Conservation (phyloP, 2,329 filamentous ascomycete species). For the Hymenoscyphus fraxineus region DNA sequence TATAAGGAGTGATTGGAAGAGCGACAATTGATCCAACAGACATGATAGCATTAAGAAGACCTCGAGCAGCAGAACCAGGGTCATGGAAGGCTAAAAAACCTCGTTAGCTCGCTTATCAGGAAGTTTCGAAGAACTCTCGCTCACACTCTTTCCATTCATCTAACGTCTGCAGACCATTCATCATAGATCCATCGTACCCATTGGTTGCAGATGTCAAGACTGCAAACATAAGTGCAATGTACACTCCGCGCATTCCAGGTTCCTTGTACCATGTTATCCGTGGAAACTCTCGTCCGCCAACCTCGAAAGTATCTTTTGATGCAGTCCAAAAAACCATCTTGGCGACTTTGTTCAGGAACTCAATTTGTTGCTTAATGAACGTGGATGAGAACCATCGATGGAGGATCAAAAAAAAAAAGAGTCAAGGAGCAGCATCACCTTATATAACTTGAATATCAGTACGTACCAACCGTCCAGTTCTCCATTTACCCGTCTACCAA, state of each 20-base stretch:
- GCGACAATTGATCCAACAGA: constrained; percentile 46
- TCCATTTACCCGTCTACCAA: constrained; percentile 11
- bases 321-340: constrained; percentile 21
- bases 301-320: constrained; percentile 30
- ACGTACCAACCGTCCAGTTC: constrained; percentile 4
- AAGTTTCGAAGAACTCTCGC: constrained; percentile 21
- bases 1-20: constrained; percentile 45
- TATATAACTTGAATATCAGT: constrained; percentile 12
- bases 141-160: constrained; percentile 46
- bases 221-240: constrained; percentile 42
- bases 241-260: constrained; percentile 53
- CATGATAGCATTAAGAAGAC: constrained; percentile 46
- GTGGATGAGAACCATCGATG: constrained; percentile 10
- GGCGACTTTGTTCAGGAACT: neutral
- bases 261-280: constrained; percentile 49
- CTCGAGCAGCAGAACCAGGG: constrained; percentile 36
- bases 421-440: constrained; percentile 1
- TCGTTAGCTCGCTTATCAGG: constrained; percentile 18
- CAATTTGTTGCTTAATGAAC: constrained; percentile 1
- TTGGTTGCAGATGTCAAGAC: constrained; percentile 46
- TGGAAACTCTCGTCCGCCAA: constrained; percentile 32
- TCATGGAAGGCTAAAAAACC: constrained; percentile 35
- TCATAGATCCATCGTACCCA: constrained; percentile 42
- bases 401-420: neutral
- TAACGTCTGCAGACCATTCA: constrained; percentile 46